phyloP scores from a whole-genome alignment of 192 early-diverging fungal species.

The Backusella macrospora region DNA sequence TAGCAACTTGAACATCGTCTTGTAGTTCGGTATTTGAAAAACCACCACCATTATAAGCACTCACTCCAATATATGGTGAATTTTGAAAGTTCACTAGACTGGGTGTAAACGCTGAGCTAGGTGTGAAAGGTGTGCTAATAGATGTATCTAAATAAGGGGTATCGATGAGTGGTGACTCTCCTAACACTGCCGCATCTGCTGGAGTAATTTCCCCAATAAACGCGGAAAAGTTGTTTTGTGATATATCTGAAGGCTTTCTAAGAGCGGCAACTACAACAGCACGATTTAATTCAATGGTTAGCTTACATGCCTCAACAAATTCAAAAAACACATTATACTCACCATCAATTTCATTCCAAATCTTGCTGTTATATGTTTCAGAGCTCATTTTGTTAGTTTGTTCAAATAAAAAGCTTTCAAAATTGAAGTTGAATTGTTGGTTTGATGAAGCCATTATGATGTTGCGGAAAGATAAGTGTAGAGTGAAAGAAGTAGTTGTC shows the following conservation, averaged over 20 bases:
- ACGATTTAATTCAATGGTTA: not conserved
- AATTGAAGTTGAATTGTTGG: not conserved
- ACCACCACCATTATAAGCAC: not conserved
- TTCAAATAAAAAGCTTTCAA: not conserved
- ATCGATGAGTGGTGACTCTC: slow-evolving; percentile 6
- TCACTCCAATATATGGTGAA: slow-evolving; percentile 6
- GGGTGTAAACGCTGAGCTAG: slow-evolving; percentile 2
- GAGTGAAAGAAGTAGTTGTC: not conserved
- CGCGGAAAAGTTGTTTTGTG: slow-evolving; percentile 10
- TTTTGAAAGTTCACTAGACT: slow-evolving; percentile 4
- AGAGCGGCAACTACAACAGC: slow-evolving; percentile 11
- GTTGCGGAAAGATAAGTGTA: not conserved
- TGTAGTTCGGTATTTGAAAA: slow-evolving; percentile 1
- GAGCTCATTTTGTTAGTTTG: not conserved
- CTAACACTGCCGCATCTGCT: slow-evolving; percentile 3
- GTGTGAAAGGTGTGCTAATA: slow-evolving; percentile 16
- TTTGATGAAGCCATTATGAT: slow-evolving; percentile 1
- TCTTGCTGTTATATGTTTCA: slow-evolving; percentile 9
- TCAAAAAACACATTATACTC: slow-evolving; percentile 8
- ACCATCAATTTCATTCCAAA: slow-evolving; percentile 17
- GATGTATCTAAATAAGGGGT: slow-evolving; percentile 13
- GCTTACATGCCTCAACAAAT: slow-evolving; percentile 18
- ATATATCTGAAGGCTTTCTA: not conserved
- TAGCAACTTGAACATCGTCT: slow-evolving; percentile 14
- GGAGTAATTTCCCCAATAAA: slow-evolving; percentile 14